Base-by-base conservation (phyloP, 352 stramenopile genomes). In the Phytopythium oedochilum region DNA sequence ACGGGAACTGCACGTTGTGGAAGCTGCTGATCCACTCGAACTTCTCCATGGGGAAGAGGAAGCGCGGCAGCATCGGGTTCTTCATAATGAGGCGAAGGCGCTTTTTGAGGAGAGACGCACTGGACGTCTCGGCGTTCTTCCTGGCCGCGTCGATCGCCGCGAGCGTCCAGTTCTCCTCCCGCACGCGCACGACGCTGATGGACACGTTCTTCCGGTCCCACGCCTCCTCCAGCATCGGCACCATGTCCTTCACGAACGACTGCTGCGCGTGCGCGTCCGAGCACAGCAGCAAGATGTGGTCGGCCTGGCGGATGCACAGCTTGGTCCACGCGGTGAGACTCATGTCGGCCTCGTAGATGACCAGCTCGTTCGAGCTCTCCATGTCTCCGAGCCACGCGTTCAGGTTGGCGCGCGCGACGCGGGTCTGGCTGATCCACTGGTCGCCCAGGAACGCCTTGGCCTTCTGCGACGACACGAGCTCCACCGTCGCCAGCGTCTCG, bases 11-110 rank as follows among this genome's bases (percentile, higher is more conserved):
- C 2, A 95, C 83, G 38, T 95, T 95, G 64, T 95, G 86, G 26
- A 88, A 95, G 10, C 76, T 75, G 45, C 71, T 89, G 39, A 95
- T 89, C 83, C 83, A 95, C 63, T 95, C 83, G 43, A 88, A 89
- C 35, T 90, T 90, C 43, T 95, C 83, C 73, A 92, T 79, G 3
- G 81, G 78, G 20, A 90, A 68, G 29, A 92, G 66, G 17, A 89
- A 89, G 5, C 75, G 68, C 11, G 84, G 78, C 22, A 91, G 53
- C 35, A 90, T 75, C 0, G 78, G 75, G 48, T 70, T 86, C 22
- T 82, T 54, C 39, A 77, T 81, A 53, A 73, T 65, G 15, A 90
- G 58, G 12, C 78, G 71, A 31, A 92, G 59, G 31, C 69, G 81
- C 52, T 76, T 77, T 55, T 83, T 89, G 18, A 89, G 54, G 0